These are phyloP conservation scores for Fagopyrum homotropicum DNA, from an alignment of 148 eudicot genomes.

Conservation along the genomic window DNA sequence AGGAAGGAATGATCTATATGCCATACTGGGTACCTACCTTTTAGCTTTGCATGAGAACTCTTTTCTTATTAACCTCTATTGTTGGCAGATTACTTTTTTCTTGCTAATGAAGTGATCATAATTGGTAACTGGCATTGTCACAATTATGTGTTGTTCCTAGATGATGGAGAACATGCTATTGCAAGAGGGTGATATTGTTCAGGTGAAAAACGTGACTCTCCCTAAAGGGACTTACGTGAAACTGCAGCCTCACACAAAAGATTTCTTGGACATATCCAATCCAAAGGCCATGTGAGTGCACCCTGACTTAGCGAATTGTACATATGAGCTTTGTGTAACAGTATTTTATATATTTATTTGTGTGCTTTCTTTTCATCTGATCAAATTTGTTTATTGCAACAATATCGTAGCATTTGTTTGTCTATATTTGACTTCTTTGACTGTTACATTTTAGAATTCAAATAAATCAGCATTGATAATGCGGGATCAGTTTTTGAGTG, in stretches of 20 bases:
- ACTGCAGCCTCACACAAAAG: conserved; percentile 83
- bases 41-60: neutral
- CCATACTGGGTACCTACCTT: conserved; percentile 75
- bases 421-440: too few species aligned
- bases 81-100: neutral
- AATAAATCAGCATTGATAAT: too few species aligned
- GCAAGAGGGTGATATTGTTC: conserved; percentile 88
- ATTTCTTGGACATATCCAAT: conserved; percentile 93
- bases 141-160: conserved; percentile 24
- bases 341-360: neutral
- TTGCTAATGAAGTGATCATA: neutral
- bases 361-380: neutral
- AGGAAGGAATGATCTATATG: conserved; percentile 98
- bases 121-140: neutral
- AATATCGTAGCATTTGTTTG: too few species aligned
- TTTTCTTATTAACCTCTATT: neutral
- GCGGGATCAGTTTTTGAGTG: too few species aligned
- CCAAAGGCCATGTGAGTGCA: conserved; percentile 92
- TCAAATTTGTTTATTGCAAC: neutral
- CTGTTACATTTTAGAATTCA: too few species aligned
- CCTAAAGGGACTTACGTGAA: conserved; percentile 95
- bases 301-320: neutral
- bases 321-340: neutral
- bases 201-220: conserved; percentile 70
- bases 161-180: conserved; percentile 96